Evolutionary conservation across 2,329 filamentous ascomycete species (phyloP).

Genomic region (Exophiala lecanii-corni): DNA sequence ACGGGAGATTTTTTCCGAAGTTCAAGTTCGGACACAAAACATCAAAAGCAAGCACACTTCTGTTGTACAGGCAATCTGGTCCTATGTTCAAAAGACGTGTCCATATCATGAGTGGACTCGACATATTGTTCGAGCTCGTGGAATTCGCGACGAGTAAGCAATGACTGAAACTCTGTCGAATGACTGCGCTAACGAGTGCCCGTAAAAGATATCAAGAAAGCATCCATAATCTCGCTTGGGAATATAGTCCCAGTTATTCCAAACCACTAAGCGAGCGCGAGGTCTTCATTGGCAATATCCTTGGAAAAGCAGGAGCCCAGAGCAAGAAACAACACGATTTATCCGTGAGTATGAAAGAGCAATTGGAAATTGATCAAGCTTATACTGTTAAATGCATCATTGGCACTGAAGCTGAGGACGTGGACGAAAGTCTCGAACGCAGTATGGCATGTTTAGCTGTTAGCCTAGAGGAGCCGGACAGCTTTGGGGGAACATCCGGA

Average conservation of each 20-base stretch:
- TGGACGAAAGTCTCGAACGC: conserved; percentile 42
- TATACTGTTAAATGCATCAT: conserved; percentile 43
- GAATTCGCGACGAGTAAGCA: conserved; percentile 18
- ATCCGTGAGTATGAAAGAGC: conserved; percentile 41
- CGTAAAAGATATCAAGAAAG: conserved; percentile 49
- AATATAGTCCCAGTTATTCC: conserved; percentile 38
- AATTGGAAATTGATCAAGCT: conserved; percentile 38
- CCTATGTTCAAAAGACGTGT: conserved; percentile 22
- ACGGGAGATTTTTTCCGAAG: conserved; percentile 58
- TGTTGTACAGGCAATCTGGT: conserved; percentile 28
- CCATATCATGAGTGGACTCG: conserved; percentile 12
- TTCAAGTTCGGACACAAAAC: conserved; percentile 36
- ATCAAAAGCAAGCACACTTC: neutral
- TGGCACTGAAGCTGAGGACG: conserved; percentile 34
- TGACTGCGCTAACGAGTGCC: neutral
- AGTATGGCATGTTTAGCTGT: conserved; percentile 46
- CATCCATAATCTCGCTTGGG: conserved; percentile 46
- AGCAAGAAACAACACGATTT: conserved; percentile 38
- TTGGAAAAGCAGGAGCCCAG: conserved; percentile 45
- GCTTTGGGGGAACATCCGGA: conserved; percentile 29
- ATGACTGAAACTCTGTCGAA: neutral
- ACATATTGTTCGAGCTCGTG: conserved; percentile 19
- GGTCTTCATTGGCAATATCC: conserved; percentile 55
- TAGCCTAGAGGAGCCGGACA: conserved; percentile 35
- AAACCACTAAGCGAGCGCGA: conserved; percentile 48